Base-by-base conservation (phyloP, 2,329 filamentous ascomycete species). In the Aspergillus puulaauensis region DNA sequence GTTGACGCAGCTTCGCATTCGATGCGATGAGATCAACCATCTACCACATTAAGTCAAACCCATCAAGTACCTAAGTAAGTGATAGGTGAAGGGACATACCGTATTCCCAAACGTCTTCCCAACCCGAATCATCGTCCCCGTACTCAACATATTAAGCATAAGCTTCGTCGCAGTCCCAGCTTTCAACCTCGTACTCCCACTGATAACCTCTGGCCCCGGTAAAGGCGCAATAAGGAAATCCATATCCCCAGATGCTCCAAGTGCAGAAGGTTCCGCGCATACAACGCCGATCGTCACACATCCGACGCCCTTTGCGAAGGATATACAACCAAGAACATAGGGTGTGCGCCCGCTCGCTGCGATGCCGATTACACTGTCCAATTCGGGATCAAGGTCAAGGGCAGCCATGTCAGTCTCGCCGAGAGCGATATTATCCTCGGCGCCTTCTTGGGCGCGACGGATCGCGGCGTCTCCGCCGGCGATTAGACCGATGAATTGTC, bases 131-230 rank as follows among this genome's bases (percentile, higher is more conserved):
- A 78, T 77, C 8, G 72, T 67, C 1, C 77, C 75, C 1, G 76
- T 78, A 44, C 75, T 78, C 2, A 79, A 61, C 75, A 79, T 79
- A 56, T 79, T 78, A 45, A 78, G 61, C 1, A 77, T 75, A 56
- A 79, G 59, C 61, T 80, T 80, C 0, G 78, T 79, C 1, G 74
- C 77, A 0, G 75, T 80, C 15, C 78, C 78, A 1, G 77, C 77
- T 61, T 80, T 80, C 57, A 80, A 68, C 31, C 78, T 67, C 1
- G 78, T 80, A 60, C 77, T 80, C 2, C 77, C 77, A n/a, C 77
- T 3, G 79, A 69, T 4, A 77, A 73, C 62, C 17, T 44, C 41
- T 14, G 41, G 19, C 0, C 41, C 41, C 3, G 41, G 41, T 21
- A 24, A 14, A 11, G 41, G 41, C 9, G 4, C 9, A 19, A 44